Evolutionary conservation across 371 early-diverging fungal species (phyloP).

Genomic region (Syncephalis fuscata): DNA sequence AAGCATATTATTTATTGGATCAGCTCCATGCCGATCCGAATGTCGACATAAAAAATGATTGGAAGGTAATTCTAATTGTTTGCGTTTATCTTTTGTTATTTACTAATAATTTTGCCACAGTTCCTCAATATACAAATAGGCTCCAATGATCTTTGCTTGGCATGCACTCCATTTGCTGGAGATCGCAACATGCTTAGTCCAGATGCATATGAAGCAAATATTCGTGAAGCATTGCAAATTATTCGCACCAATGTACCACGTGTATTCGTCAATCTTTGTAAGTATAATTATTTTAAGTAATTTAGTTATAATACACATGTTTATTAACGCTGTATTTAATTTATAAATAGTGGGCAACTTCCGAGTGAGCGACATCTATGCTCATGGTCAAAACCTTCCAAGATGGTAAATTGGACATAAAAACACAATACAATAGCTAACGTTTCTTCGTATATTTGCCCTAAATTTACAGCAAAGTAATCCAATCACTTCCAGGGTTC

Average conservation of each 20-base stretch:
- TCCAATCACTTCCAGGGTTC: too few relatives aligned
- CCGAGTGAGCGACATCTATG: too few relatives aligned
- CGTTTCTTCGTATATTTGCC: too few relatives aligned
- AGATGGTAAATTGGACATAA: neutral
- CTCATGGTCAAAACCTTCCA: too few relatives aligned
- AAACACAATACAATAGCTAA: neutral
- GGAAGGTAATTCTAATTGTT: neutral
- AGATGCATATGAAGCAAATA: constrained; percentile 1
- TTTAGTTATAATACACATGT: too few relatives aligned
- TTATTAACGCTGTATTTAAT: too few relatives aligned
- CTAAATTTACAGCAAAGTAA: too few relatives aligned
- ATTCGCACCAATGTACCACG: constrained; percentile 3
- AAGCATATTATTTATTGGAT: constrained; percentile 19
- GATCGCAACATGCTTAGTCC: too few relatives aligned
- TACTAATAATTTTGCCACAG: neutral
- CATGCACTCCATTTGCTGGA: neutral
- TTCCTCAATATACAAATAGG: constrained; percentile 4
- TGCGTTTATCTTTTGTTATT: neutral
- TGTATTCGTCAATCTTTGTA: constrained; percentile 3
- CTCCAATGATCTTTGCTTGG: constrained; percentile 3
- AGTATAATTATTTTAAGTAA: constrained; percentile 1
- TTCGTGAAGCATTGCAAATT: neutral
- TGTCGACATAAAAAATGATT: too few relatives aligned
- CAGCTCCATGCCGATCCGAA: constrained; percentile 4
- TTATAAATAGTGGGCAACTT: too few relatives aligned